Conservation (phyloP, 208 protist genomes). For the Angomonas desouzai region DNA sequence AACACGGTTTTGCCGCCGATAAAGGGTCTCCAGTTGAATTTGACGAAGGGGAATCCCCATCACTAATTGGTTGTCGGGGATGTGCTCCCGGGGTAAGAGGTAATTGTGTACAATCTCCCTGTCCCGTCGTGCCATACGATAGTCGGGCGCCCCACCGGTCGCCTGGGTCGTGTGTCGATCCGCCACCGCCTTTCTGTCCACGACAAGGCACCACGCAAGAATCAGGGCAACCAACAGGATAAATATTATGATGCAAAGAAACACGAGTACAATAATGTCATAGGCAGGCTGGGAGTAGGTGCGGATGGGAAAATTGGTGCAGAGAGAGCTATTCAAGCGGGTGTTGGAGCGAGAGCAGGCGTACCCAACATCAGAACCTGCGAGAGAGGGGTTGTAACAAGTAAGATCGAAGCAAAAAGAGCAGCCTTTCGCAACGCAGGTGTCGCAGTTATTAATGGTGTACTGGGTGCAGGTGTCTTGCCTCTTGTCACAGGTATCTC, state of each 20-base stretch:
- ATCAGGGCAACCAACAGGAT: conserved; percentile 11
- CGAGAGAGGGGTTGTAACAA: conserved; percentile 20
- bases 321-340: neutral
- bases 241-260: conserved; percentile 4
- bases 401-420: conserved; percentile 30
- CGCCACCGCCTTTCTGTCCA: conserved; percentile 1
- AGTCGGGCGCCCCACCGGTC: conserved; percentile 13
- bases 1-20: conserved; percentile 14
- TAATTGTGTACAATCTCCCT: conserved; percentile 13
- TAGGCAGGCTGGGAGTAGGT: neutral
- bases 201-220: neutral
- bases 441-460: conserved; percentile 22
- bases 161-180: conserved; percentile 11
- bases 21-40: conserved; percentile 19
- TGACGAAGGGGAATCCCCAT: conserved; percentile 19
- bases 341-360: conserved; percentile 14
- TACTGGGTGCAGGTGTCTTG: conserved; percentile 19
- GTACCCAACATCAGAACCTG: conserved; percentile 18
- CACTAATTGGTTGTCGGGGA: conserved; percentile 6
- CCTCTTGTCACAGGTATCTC: conserved; percentile 8
- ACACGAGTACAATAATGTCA: conserved; percentile 9
- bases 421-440: conserved; percentile 18
- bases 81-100: neutral
- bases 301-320: neutral
- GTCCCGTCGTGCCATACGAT: conserved; percentile 2